Base-by-base conservation (phyloP, 495 filamentous ascomycete species). In the Penicillium chermesinum region DNA sequence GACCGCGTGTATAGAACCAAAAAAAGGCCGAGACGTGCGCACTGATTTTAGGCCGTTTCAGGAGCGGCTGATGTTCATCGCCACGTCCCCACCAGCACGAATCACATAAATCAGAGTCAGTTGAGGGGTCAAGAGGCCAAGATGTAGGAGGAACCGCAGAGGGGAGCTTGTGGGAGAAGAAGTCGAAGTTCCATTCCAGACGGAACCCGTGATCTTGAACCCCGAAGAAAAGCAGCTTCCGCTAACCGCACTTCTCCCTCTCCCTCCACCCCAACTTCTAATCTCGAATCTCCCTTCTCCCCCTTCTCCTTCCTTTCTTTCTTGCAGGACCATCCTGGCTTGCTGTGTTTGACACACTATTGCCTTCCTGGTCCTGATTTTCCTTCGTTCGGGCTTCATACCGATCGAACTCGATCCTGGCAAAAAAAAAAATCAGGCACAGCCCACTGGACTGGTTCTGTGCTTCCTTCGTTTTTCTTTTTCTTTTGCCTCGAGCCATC, bases 361-460 rank as follows among this genome's bases (percentile, higher is more conserved):
- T 65, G 69, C 66, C 53, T 58, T 46, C 43, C 51, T 45, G 54
- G 50, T 58, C 59, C 63, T 66, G 59, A 59, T 59, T 66, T 66
- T 64, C 67, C 66, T 70, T 70, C 67, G 61, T 68, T 71, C 49
- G 48, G 52, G 43, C 44, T 34, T 38, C 20, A 45, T 43, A 33
- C 33, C 43, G 43, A 44, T 17, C 40, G 39, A 44, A 46, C 56
- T 48, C 46, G 48, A 52, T 48, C 47, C 48, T 44, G 46, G 41
- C 39, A 14, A 40, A 48, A 49, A 40, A 48, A 42, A 49, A 48
- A 19, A 52, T 50, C 41, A 53, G 52, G 71, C 72, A 67, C 71
- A 71, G 71, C 71, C 52, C 71, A 74, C 71, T 74, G 71, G 71
- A 64, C 69, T 74, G 71, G 71, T 69, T n/a, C 67, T 74, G 71